These are phyloP conservation scores for Fusarium citri DNA, from an alignment of 2,329 filamentous ascomycete genomes.

Conservation along the genomic window DNA sequence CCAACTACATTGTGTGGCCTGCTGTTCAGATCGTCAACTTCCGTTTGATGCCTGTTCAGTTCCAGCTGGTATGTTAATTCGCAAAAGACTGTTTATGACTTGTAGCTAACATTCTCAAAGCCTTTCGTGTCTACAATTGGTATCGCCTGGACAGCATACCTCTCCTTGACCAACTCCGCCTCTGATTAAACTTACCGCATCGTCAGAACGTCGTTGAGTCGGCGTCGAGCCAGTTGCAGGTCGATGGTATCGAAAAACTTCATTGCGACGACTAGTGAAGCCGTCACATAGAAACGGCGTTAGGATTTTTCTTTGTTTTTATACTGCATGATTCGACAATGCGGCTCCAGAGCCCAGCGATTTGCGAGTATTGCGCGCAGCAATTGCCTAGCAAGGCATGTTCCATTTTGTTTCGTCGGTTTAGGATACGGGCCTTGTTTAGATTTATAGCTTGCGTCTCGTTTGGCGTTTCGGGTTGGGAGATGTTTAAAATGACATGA, in stretches of 20 bases:
- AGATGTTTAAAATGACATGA: slow-evolving; percentile 6
- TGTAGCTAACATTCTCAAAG: slow-evolving; percentile 58
- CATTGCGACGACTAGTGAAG: not conserved
- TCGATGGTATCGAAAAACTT: not conserved
- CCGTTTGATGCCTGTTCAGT: slow-evolving; percentile 91
- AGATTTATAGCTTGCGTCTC: slow-evolving; percentile 21
- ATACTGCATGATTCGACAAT: not conserved
- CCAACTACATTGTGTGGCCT: slow-evolving; percentile 96
- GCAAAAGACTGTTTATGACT: fast-evolving
- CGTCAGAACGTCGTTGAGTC: not conserved
- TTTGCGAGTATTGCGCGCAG: not conserved
- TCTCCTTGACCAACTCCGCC: slow-evolving; percentile 89
- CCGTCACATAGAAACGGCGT: slow-evolving; percentile 22
- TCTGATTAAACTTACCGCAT: slow-evolving; percentile 64
- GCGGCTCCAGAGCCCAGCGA: not conserved
- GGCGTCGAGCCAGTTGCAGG: not conserved
- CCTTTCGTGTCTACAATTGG: slow-evolving; percentile 95
- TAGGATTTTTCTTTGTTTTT: not conserved
- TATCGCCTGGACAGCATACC: slow-evolving; percentile 97
- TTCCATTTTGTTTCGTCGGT: not conserved
- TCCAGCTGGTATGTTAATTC: slow-evolving; percentile 82
- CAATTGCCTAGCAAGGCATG: not conserved
- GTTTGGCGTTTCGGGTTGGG: slow-evolving; percentile 16
- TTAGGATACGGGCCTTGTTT: slow-evolving; percentile 5
- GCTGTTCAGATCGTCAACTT: slow-evolving; percentile 98